Percentiles rank a stretch among this genome's conserved stretches.
Evolutionary conservation across 1,284 basidiomycete species (phyloP).

Genomic region (Anthracocystis panici-leucophaei): DNA sequence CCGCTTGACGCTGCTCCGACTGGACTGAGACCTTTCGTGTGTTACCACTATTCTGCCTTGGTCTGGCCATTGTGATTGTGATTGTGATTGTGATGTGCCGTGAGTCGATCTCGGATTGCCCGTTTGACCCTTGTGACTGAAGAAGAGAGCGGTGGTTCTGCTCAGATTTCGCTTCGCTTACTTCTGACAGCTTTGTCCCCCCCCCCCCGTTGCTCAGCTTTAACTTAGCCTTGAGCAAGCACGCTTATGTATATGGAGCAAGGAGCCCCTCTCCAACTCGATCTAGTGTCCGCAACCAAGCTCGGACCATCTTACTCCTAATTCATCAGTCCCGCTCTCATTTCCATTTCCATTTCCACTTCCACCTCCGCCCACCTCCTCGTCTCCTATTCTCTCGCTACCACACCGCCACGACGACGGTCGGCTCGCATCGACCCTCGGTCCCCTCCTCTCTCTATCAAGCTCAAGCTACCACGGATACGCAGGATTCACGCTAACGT

Average conservation of each 20-base stretch:
- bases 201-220: not conserved
- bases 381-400: not conserved
- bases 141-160: not conserved
- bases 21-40: not conserved
- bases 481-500: not conserved
- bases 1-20: not conserved
- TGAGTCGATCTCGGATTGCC: not conserved
- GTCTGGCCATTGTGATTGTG: not conserved
- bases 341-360: not conserved
- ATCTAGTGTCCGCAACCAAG: conserved; percentile 1
- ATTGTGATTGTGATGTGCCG: not conserved
- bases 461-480: not conserved
- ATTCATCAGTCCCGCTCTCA: conserved; percentile 2
- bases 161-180: not conserved
- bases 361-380: not conserved
- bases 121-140: not conserved
- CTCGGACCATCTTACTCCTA: conserved; percentile 2
- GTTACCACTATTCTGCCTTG: not conserved
- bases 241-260: conserved; percentile 25
- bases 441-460: not conserved
- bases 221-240: not conserved
- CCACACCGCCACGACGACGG: not conserved
- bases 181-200: not conserved
- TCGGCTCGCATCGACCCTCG: not conserved
- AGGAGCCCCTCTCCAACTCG: conserved; percentile 19